Evolutionary conservation across 164 flowering plant genomes (phyloP), one percentile per base, ranked within the genome.

Genomic region (Aristolochia californica): DNA sequence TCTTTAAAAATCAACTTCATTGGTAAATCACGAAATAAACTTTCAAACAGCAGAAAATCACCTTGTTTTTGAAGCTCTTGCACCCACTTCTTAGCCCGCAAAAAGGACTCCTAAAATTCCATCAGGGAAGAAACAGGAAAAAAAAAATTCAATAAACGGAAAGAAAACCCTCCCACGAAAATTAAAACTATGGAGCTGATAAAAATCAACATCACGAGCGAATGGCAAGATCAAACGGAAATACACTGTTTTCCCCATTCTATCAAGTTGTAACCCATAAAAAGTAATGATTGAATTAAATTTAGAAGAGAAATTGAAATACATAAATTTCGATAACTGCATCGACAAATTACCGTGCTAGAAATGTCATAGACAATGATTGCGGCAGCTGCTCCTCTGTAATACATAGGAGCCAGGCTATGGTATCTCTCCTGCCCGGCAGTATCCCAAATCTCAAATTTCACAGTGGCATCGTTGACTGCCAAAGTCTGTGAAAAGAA

Each of bases 361-460:
- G 84, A 72, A 43, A 83, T 83, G 55, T 81, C 90, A 48, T 76
- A 83, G 51, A 83, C 90, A 38, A 83, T 77, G 38, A 83, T 78
- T 11, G 86, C 86, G 10, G 89, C 86, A 10, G 84, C 86, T 48
- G 89, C 89, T 34, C 86, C 86, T 59, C 89, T 70, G 56, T 83
- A 83, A 62, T 83, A 81, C 89, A 83, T 83, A 22, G 89, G 89
- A 60, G 89, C 89, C 73, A 83, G 72, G 63, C 86, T 79, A 48
- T 83, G 89, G 49, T 83, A 83, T 63, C 86, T 68, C 68, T 83
- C 89, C 59, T 83, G 89, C n/a, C 89, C 89, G 8, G 89, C 89
- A 0, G 89, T 83, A 66, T 83, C 89, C 89, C 89, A 83, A 60
- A 83, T 83, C 80, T 83, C 87, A 62, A 83, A 80, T 58, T 83